Evolutionary conservation across 768 basidiomycete genomes (phyloP), one percentile per base, ranked within the genome.

Genomic region (Clitopilus hobsonii): DNA sequence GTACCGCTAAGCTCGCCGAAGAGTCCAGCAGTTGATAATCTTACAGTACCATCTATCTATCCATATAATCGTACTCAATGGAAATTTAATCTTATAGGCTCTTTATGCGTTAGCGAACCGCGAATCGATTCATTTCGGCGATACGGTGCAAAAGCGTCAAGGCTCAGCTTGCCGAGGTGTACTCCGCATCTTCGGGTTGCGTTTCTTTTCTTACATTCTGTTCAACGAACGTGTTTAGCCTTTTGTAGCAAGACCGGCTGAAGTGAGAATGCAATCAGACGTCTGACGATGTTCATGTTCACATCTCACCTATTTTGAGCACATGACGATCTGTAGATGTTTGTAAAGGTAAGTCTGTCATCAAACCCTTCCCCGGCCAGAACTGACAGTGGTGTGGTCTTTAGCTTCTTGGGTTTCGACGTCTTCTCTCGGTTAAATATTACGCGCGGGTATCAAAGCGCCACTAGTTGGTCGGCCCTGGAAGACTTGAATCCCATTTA

Each of bases 391-490:
- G 13, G 32, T 36, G 32, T 36, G 32, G 13, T 36, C 32, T 36
- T n/a, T 36, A 36, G 32, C 32, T 45, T 45, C 41, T 16, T 45
- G n/a, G 22, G 41, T 6, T 18, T 45, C 41, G 41, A 45, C 22
- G 41, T 45, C 41, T 45, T 45, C 41, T 45, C 41, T n/a, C n/a
- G n/a, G 41, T 16, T 23, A 18, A 45, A 45, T 16, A 45, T 20
- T 18, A 18, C 41, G 18, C n/a, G 41, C 41, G 41, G 41, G 41
- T 45, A 45, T 45, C 41, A 45, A 23, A 45, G 41, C 41, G 41
- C 41, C 41, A 45, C 41, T 45, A 45, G 41, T 45, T 45, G 10
- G 41, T 45, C 41, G 41, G 41, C 41, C 41, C 41, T 45, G 41
- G n/a, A 16, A 11, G 22, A 16, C 16, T 45, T 16, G 22, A 45